Evolutionary conservation across 768 basidiomycete genomes (phyloP).

Genomic region (Hygrocybe punicea): DNA sequence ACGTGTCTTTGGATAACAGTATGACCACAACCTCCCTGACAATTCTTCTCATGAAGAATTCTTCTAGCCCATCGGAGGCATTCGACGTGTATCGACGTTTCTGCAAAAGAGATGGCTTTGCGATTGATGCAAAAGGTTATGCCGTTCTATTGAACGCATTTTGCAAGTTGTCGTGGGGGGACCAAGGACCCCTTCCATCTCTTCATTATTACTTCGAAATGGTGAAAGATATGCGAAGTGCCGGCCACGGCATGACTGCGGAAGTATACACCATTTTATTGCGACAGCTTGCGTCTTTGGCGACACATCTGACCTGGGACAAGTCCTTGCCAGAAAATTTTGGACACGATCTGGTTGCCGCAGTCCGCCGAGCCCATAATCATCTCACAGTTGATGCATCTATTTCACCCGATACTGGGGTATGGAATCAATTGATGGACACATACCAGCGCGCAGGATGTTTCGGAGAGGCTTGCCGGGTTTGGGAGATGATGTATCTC

Average conservation of each 20-base stretch:
- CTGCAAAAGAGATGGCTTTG: constrained; percentile 23
- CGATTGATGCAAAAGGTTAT: constrained; percentile 59
- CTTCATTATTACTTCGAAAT: constrained; percentile 68
- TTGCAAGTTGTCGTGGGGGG: constrained; percentile 52
- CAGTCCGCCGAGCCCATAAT: constrained; percentile 68
- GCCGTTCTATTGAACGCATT: constrained; percentile 61
- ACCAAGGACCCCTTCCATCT: constrained; percentile 40
- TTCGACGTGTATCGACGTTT: constrained; percentile 53
- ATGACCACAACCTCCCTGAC: constrained; percentile 50
- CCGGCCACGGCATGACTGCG: constrained; percentile 54
- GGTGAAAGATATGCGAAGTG: constrained; percentile 72
- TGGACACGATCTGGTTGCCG: constrained; percentile 38
- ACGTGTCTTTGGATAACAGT: constrained; percentile 44
- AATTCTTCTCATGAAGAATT: constrained; percentile 64
- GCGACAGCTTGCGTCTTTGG: constrained; percentile 48
- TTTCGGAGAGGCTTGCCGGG: constrained; percentile 64
- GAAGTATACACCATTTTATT: constrained; percentile 69
- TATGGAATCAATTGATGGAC: constrained; percentile 87
- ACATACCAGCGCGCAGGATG: constrained; percentile 78
- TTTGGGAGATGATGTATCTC: constrained; percentile 75
- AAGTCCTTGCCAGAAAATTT: constrained; percentile 17
- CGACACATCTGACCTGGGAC: constrained; percentile 29
- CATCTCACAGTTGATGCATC: constrained; percentile 74
- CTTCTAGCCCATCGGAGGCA: constrained; percentile 54
- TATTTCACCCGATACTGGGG: constrained; percentile 61